Evolutionary conservation across 2,329 filamentous ascomycete species (phyloP).

Genomic region (Ascochyta clinopodiicola): DNA sequence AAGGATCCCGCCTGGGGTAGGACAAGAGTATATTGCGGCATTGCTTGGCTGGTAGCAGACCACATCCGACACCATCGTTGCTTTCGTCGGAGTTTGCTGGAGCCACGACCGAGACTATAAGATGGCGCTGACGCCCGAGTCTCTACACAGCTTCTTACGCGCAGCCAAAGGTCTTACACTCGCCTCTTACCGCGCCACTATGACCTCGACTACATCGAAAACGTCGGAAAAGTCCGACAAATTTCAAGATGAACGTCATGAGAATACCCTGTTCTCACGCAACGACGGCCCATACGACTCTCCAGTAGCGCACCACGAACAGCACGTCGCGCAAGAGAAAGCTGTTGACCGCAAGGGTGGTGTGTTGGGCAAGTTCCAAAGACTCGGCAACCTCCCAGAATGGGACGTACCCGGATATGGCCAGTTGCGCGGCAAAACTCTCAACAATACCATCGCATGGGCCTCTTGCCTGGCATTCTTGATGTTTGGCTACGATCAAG

Average conservation of each 20-base stretch:
- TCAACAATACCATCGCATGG: slow-evolving; percentile 26
- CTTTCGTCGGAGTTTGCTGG: neutral
- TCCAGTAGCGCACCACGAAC: neutral
- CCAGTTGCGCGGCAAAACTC: slow-evolving; percentile 18
- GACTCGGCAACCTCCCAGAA: slow-evolving; percentile 24
- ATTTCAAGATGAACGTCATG: slow-evolving; percentile 3
- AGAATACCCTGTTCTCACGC: neutral
- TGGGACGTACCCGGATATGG: slow-evolving; percentile 23
- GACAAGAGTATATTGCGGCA: slow-evolving; percentile 9
- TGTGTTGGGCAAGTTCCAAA: slow-evolving; percentile 10
- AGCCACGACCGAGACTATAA: neutral
- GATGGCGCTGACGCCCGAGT: slow-evolving; percentile 5
- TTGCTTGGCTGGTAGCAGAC: slow-evolving; percentile 9
- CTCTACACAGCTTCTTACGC: slow-evolving; percentile 5
- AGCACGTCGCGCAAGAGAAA: slow-evolving; percentile 6
- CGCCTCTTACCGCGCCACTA: slow-evolving; percentile 5
- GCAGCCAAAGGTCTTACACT: slow-evolving; percentile 4
- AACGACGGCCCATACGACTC: slow-evolving; percentile 1
- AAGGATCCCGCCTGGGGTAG: neutral
- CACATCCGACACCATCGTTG: neutral
- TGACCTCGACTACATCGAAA: neutral
- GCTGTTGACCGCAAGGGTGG: slow-evolving; percentile 1
- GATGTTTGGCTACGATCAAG: slow-evolving; percentile 65
- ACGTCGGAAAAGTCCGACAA: slow-evolving; percentile 5
- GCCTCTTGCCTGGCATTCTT: slow-evolving; percentile 35